Percentiles rank a stretch among this genome's conserved stretches.
Conservation (phyloP, 1,139 yeast genomes). For the Chernovozyma sophiae-reginae region DNA sequence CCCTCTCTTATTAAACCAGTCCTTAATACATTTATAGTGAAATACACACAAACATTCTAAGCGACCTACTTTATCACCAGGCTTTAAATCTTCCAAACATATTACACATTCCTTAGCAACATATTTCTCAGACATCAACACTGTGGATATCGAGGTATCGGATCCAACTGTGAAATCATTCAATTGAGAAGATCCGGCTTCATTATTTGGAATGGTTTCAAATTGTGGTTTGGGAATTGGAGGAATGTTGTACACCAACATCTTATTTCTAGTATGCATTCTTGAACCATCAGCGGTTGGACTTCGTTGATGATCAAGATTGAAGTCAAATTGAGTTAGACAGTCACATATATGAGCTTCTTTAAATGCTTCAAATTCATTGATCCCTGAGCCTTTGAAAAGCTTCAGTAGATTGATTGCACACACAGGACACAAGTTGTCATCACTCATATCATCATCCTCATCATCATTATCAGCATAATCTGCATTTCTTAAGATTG, state of each 20-base stretch:
- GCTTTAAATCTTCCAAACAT: constrained; percentile 81
- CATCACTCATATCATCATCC: constrained; percentile 26
- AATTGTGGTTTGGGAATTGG: constrained; percentile 48
- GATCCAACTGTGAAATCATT: constrained; percentile 17
- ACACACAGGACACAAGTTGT: constrained; percentile 43
- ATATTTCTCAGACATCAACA: constrained; percentile 20
- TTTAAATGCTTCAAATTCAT: constrained; percentile 44
- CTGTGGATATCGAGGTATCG: constrained; percentile 21
- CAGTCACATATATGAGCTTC: constrained; percentile 72
- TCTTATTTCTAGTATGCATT: constrained; percentile 55
- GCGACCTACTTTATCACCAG: constrained; percentile 88
- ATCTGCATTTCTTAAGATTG: background rate
- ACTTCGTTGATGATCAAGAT: constrained; percentile 53
- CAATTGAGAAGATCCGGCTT: background rate
- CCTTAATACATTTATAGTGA: constrained; percentile 84
- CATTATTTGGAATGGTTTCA: constrained; percentile 26
- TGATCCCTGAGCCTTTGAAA: constrained; percentile 24
- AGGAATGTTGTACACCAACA: constrained; percentile 75
- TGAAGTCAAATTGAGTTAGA: constrained; percentile 60
- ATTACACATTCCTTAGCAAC: constrained; percentile 79
- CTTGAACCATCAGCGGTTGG: constrained; percentile 25
- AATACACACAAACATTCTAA: constrained; percentile 92
- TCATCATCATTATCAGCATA: constrained; percentile 14
- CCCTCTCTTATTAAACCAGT: constrained; percentile 86
- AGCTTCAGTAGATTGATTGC: constrained; percentile 46